A percentile compares a stretch with the other conserved stretches of the same genome.
Evolutionary conservation across 169 alveolate species (phyloP).

Genomic region (Plasmodium vinckei): DNA sequence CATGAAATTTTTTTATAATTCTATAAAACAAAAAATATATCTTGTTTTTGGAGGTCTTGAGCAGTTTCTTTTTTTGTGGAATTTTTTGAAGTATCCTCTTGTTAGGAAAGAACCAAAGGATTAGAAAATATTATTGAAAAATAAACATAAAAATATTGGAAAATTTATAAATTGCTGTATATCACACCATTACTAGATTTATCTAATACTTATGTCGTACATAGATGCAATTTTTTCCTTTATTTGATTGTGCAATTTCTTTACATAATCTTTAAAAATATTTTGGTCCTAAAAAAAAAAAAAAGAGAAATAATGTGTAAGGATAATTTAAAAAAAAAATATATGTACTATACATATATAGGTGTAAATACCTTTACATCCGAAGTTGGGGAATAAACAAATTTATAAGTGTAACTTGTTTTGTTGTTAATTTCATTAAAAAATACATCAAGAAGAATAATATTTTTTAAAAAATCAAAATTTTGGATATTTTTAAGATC

Average conservation of each 20-base stretch:
- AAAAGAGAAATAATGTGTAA: neutral
- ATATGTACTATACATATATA: too few species aligned
- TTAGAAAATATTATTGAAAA: neutral
- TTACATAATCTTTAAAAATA: slow-evolving; percentile 31
- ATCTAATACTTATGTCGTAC: slow-evolving; percentile 35
- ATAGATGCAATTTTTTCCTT: slow-evolving; percentile 14
- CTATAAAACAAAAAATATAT: slow-evolving; percentile 25
- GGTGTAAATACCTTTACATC: slow-evolving; percentile 15
- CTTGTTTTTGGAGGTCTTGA: slow-evolving; percentile 69
- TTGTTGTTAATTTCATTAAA: neutral
- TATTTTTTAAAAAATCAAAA: slow-evolving; percentile 6
- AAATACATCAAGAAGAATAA: slow-evolving; percentile 46
- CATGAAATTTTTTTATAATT: slow-evolving; percentile 69
- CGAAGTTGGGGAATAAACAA: slow-evolving; percentile 37
- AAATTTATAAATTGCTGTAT: too few species aligned
- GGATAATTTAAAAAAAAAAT: too few species aligned
- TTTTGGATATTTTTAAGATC: slow-evolving; percentile 18
- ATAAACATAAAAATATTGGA: neutral
- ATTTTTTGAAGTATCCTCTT: slow-evolving; percentile 53
- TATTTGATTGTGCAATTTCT: slow-evolving; percentile 37
- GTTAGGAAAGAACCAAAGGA: neutral
- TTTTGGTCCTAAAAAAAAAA: slow-evolving; percentile 47
- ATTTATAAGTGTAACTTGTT: slow-evolving; percentile 65
- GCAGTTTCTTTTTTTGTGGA: slow-evolving; percentile 71
- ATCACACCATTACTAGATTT: neutral